A percentile compares a stretch with the other conserved stretches of the same genome.
phyloP scores from a whole-genome alignment of 768 basidiomycete species.

The Chalciporus piperatus region DNA sequence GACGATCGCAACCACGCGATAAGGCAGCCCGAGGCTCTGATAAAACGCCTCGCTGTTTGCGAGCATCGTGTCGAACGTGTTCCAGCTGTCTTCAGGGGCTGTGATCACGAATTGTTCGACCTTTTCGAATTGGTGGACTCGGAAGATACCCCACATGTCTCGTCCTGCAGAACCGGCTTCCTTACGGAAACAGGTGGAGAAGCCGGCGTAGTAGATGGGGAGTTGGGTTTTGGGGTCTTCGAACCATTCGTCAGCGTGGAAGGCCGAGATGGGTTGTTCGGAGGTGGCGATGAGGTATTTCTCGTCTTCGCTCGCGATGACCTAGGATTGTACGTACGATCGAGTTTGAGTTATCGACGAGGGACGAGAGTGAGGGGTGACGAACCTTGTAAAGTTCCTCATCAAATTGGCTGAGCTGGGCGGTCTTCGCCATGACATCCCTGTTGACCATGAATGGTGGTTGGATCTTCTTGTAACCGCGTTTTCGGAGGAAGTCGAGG shows the following conservation, averaged over 20 bases:
- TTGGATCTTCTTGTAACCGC: conserved; percentile 89
- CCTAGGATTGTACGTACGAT: conserved; percentile 41
- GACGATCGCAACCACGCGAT: conserved; percentile 91
- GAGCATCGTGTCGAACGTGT: conserved; percentile 90
- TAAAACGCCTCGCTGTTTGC: conserved; percentile 91
- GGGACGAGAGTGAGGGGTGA: too few species aligned
- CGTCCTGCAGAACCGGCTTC: conserved; percentile 97
- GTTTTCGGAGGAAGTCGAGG: conserved; percentile 83
- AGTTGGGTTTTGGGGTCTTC: conserved; percentile 88
- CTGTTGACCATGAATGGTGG: conserved; percentile 99
- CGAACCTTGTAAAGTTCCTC: conserved; percentile 94
- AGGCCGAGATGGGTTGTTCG: conserved; percentile 97
- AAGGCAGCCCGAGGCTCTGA: conserved; percentile 89
- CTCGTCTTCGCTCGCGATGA: conserved; percentile 87
- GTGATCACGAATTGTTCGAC: conserved; percentile 97
- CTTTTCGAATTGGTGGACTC: conserved; percentile 99
- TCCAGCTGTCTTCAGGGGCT: conserved; percentile 92
- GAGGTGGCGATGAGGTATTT: conserved; percentile 99
- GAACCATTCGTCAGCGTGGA: conserved; percentile 97
- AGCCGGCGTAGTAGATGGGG: conserved; percentile 86
- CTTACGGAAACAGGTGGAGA: conserved; percentile 97
- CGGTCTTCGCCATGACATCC: conserved; percentile 95
- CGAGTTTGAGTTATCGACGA: not conserved
- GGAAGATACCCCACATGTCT: conserved; percentile 99
- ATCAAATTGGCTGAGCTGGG: conserved; percentile 97